Base-by-base conservation (phyloP, 768 basidiomycete species). In the Tubosaeta sp. region DNA sequence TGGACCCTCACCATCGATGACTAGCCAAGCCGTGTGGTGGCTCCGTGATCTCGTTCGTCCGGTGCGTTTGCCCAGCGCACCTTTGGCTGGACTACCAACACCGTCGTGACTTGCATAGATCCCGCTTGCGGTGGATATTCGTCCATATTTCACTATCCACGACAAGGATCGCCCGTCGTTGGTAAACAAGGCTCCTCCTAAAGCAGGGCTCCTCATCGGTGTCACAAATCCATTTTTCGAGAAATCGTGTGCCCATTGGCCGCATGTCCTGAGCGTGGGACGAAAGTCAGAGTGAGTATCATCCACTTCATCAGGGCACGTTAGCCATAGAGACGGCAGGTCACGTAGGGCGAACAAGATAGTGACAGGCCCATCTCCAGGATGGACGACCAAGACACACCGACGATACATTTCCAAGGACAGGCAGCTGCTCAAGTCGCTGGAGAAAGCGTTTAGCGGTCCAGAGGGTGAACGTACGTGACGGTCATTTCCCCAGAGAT, bases 141-240 rank as follows among this genome's bases (percentile, higher is more conserved):
- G 95, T 9, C 95, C 95, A 0, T 99, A 95, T 67, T 89, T 97
- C 57, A 96, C 95, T 14, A 93, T 99, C 59, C 95, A 97, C 65
- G 95, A 97, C 61, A 78, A 78, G n/a, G 94, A 96, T 53, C 83
- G 87, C 55, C 59, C 76, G 3, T 61, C 76, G 2, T 68, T 99
- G 12, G 84, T 96, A 38, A 93, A 91, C 64, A 84, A 84, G 54
- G 80, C 88, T 27, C 80, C 84, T n/a, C 91, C 90, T 1, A 83
- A 83, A 65, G 68, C 84, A 1, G 92, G 91, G 1, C 66, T 90
- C 3, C 58, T 95, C 6, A 65, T 95, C 3, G 90, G 93, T 9
- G 87, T 91, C 9, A 95, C 93, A 1, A 95, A 94, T 60, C 93
- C 93, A 0, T 84, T 90, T 60, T 87, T 94, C 46, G 83, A 86